Evolutionary conservation across 768 basidiomycete species (phyloP).

Genomic region (Auricularia sp.): DNA sequence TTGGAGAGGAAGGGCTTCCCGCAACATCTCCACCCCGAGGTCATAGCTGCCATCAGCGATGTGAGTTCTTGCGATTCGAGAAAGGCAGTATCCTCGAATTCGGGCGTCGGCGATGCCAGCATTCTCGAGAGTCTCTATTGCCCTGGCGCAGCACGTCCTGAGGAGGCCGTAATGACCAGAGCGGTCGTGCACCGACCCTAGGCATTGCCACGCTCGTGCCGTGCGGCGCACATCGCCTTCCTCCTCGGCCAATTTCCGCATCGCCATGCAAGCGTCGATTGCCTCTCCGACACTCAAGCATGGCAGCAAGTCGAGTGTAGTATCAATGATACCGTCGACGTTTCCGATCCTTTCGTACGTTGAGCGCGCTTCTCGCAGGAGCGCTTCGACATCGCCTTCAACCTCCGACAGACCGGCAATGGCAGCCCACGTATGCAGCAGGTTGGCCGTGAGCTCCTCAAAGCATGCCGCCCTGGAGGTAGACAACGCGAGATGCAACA

Average conservation of each 20-base stretch:
- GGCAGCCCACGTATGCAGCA: neutral
- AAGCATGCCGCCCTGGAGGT: no score
- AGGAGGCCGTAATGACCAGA: no score
- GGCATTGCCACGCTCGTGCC: no score
- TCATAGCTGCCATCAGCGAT: no score
- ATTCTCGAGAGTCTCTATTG: no score
- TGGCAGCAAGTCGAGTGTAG: neutral
- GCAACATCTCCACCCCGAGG: no score
- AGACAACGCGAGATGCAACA: neutral
- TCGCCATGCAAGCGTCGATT: neutral
- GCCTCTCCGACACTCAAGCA: neutral
- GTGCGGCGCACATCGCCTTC: neutral
- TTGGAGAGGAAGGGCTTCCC: no score
- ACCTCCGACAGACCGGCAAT: neutral
- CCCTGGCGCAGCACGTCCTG: no score
- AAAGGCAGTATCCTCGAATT: no score
- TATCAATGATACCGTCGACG: neutral
- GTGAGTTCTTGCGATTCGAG: no score
- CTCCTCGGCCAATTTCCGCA: neutral
- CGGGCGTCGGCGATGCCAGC: no score
- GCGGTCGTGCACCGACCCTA: no score
- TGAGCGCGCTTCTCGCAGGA: neutral
- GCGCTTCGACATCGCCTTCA: neutral
- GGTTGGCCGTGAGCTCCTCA: neutral
- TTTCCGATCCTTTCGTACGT: neutral